Evolutionary conservation across 2,329 filamentous ascomycete genomes (phyloP), one percentile per base, ranked within the genome.

Genomic region (Xylariaceae sp.): DNA sequence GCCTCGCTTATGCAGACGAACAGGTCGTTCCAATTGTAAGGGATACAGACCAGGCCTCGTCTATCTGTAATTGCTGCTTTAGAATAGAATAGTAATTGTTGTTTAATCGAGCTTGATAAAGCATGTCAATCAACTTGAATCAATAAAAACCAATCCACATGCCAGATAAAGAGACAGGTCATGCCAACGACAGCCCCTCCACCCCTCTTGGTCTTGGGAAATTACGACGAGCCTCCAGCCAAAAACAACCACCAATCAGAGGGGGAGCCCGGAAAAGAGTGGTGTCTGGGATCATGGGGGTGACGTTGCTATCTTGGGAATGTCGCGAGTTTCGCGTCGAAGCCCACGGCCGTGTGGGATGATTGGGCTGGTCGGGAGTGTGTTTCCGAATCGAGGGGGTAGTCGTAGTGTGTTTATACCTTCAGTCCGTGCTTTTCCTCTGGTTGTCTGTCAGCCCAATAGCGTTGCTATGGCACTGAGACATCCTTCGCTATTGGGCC

Each of bases 161-260:
- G 42, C 42, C 37, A 40, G 40, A 47, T 49, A 32, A 47, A 47
- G 42, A 35, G 29, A 33, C 39, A 46, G 50, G 45, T 53, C 50
- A 50, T 48, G 50, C 32, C 17, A 22, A 29, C 21, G 33, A 17
- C 43, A 44, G 41, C 33, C 33, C 48, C 44, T 37, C 49, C 41
- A 41, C 38, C 42, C 32, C 22, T 39, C 42, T 44, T n/a, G n/a
- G 37, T 12, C 27, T 32, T 32, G 12, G 27, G 27, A 32, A 32
- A 47, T 45, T 42, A 32, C 25, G 37, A 45, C 44, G 22, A 36
- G 22, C 39, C 45, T 37, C 22, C n/a, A 25, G 22, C 36, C 45
- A 29, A 40, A n/a, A 33, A 37, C 22, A 21, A 10, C 16, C 22
- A 32, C 48, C 42, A 51, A 51, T 51, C 22, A 27, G 45, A 21